Conservation (phyloP, 1,284 basidiomycete genomes). For the Sanghuangporus sanghuang region DNA sequence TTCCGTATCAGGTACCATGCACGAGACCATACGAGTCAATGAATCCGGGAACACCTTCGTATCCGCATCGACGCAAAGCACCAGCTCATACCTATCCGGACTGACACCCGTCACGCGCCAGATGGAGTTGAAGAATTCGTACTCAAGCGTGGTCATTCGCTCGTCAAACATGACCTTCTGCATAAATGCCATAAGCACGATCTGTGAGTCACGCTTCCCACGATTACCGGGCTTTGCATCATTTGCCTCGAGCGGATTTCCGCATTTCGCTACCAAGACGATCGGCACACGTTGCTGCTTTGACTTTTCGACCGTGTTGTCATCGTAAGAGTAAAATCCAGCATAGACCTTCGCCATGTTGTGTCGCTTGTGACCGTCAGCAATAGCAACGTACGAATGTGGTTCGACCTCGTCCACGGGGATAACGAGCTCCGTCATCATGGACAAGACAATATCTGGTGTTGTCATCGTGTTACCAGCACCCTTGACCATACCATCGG, state of each 20-base stretch:
- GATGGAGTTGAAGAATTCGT: conserved; percentile 97
- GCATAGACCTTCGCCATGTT: conserved; percentile 99
- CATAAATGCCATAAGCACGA: conserved; percentile 96
- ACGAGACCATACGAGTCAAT: conserved; percentile 86
- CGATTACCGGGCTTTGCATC: conserved; percentile 97
- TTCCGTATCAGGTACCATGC: conserved; percentile 93
- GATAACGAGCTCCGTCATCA: conserved; percentile 98
- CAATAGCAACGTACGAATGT: conserved; percentile 97
- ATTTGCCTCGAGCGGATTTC: conserved; percentile 84
- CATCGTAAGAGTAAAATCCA: conserved; percentile 96
- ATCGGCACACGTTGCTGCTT: conserved; percentile 98
- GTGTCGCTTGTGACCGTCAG: conserved; percentile 97
- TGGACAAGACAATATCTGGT: conserved; percentile 90
- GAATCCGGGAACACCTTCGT: conserved; percentile 97
- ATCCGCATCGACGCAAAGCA: conserved; percentile 97
- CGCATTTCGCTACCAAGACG: conserved; percentile 90
- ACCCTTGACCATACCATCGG: conserved; percentile 98
- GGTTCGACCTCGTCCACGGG: conserved; percentile 84
- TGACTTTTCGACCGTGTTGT: conserved; percentile 83
- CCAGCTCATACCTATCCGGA: conserved; percentile 94
- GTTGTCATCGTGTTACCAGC: conserved; percentile 84
- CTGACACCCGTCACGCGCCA: conserved; percentile 94
- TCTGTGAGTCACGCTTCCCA: conserved; percentile 98
- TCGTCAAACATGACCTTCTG: conserved; percentile 99
- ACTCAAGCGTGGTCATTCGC: conserved; percentile 98